Evolutionary conservation across 2,329 filamentous ascomycete species (phyloP).

Genomic region (Pseudogymnoascus destructans): DNA sequence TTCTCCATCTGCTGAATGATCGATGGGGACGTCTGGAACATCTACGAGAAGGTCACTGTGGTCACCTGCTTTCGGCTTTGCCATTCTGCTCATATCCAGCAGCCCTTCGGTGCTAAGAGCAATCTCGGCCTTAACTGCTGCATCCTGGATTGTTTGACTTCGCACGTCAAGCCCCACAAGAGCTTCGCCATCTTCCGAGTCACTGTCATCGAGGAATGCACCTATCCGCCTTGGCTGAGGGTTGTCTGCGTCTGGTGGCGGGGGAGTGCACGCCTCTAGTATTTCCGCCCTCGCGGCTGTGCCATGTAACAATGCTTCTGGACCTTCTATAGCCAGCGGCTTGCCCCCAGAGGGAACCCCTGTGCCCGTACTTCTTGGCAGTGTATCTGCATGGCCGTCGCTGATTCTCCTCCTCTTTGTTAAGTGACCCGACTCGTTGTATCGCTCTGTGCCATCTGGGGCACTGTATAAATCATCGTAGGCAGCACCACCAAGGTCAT

Average conservation of each 20-base stretch:
- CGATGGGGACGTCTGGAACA: conserved; percentile 13
- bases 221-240: conserved; percentile 30
- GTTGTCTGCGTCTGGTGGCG: conserved; percentile 20
- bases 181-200: conserved; percentile 34
- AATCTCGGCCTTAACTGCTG: conserved; percentile 14
- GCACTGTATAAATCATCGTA: conserved; percentile 22
- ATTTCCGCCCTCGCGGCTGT: not conserved
- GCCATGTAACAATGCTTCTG: conserved; percentile 20
- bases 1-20: conserved; percentile 18
- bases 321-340: not conserved
- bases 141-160: conserved; percentile 12
- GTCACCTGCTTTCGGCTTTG: conserved; percentile 13
- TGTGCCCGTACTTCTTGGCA: not conserved
- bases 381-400: not conserved
- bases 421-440: conserved; percentile 28
- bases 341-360: not conserved
- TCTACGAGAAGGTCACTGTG: conserved; percentile 15
- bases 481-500: conserved; percentile 12
- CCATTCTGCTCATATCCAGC: conserved; percentile 13
- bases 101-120: conserved; percentile 14
- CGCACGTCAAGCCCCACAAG: conserved; percentile 17
- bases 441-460: conserved; percentile 24
- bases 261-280: conserved; percentile 13
- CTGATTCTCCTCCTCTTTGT: conserved; percentile 33
- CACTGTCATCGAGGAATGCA: conserved; percentile 61